Evolutionary conservation across 2,329 filamentous ascomycete species (phyloP).

Genomic region (Lachnellula cervina): DNA sequence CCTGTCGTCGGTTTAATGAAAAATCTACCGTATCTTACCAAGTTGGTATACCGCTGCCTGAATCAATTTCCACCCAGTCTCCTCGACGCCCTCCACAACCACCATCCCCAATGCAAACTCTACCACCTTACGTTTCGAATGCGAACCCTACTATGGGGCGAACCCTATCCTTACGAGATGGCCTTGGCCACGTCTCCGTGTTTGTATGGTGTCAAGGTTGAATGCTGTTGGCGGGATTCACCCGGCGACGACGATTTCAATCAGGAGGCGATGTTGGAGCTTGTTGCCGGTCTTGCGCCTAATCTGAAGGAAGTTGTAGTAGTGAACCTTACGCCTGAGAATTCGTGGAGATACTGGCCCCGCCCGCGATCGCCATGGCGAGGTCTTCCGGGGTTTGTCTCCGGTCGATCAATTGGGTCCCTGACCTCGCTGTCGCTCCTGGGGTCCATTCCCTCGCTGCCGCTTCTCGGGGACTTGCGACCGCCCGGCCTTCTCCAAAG

Average conservation of each 20-base stretch:
- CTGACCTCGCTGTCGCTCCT: constrained; percentile 7
- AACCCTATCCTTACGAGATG: constrained; percentile 10
- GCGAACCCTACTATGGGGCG: constrained; percentile 5
- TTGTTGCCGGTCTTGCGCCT: constrained; percentile 6
- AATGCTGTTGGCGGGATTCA: constrained; percentile 4
- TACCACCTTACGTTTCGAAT: constrained; percentile 10
- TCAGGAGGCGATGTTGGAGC: constrained; percentile 11
- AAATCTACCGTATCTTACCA: constrained; percentile 1
- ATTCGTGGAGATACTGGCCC: constrained; percentile 1
- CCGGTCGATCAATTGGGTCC: constrained; percentile 7
- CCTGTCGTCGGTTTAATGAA: constrained; percentile 5
- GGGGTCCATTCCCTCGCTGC: no score
- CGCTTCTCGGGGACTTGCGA: neutral
- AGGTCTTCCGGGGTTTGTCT: constrained; percentile 13
- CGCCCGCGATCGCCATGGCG: constrained; percentile 5
- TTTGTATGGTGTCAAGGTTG: constrained; percentile 11
- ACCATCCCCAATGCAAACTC: constrained; percentile 11
- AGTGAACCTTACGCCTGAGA: constrained; percentile 3
- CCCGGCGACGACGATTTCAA: constrained; percentile 10
- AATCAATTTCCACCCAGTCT: constrained; percentile 12
- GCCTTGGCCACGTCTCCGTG: constrained; percentile 7
- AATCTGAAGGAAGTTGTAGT: constrained; percentile 12
- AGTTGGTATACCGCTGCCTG: constrained; percentile 9
- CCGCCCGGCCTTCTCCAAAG: constrained; percentile 1
- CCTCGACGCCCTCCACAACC: constrained; percentile 6